Conservation (phyloP, 75 land plant species). For the Cryptomeria japonica region DNA sequence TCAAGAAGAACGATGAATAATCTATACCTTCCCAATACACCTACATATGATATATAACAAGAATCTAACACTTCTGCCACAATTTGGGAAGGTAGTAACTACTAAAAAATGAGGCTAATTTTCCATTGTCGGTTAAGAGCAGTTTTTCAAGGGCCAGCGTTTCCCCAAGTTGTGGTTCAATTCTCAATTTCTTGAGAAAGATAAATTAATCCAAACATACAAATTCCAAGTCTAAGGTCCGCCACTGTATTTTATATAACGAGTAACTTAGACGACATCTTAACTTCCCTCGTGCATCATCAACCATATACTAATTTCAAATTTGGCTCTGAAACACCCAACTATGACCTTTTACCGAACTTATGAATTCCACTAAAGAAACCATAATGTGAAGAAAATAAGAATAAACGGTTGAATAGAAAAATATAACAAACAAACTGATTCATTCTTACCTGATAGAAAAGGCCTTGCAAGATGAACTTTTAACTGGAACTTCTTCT, state of each 20-base stretch:
- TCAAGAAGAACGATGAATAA: background rate
- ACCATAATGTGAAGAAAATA: background rate
- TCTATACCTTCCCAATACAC: background rate
- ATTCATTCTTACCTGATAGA: background rate
- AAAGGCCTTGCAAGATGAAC: conserved; percentile 9
- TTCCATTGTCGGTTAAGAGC: background rate
- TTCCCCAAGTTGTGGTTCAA: background rate
- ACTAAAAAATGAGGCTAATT: background rate
- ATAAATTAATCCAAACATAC: background rate
- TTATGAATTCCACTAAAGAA: background rate
- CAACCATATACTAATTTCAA: background rate
- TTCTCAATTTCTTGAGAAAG: background rate
- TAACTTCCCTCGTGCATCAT: background rate
- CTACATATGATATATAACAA: background rate
- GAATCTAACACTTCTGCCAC: background rate
- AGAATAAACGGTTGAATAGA: background rate
- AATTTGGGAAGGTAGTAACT: background rate
- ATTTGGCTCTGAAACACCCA: background rate
- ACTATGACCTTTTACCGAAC: no score
- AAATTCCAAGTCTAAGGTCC: background rate
- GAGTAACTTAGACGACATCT: background rate
- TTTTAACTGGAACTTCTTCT: background rate
- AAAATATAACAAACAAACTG: background rate
- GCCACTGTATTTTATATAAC: background rate
- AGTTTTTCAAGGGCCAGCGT: background rate